A percentile compares a stretch with the other conserved stretches of the same genome.
phyloP scores from a whole-genome alignment of 257 asterid species.

The Thymus quinquecostatus region DNA sequence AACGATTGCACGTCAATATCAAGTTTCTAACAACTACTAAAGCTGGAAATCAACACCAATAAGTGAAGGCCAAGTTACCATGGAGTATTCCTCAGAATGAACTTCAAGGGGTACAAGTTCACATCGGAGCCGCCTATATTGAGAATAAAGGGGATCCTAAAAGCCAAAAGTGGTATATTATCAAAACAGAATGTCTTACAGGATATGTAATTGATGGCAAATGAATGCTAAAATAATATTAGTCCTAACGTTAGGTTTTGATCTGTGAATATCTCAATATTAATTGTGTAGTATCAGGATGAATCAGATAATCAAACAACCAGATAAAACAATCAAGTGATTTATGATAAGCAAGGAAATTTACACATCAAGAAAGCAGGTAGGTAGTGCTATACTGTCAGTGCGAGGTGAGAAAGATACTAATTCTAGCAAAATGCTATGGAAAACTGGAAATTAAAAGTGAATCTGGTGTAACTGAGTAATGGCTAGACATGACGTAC shows the following conservation, averaged over 20 bases:
- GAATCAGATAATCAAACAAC: not conserved
- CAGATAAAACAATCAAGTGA: not conserved
- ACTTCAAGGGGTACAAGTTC: conserved; percentile 69
- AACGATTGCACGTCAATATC: conserved; percentile 8
- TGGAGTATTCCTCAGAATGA: conserved; percentile 58
- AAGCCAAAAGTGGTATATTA: conserved; percentile 33
- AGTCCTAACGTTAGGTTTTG: conserved; percentile 6
- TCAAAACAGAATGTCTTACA: not conserved
- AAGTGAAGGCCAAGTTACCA: conserved; percentile 45
- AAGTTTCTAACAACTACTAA: not conserved
- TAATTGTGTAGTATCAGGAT: not conserved
- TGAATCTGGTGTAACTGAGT: conserved; percentile 2
- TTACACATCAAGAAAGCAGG: not conserved
- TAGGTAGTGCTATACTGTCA: conserved; percentile 13
- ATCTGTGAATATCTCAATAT: not conserved
- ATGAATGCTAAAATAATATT: conserved; percentile 1
- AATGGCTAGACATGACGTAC: conserved; percentile 42
- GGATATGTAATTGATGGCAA: conserved; percentile 4
- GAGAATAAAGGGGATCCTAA: conserved; percentile 82
- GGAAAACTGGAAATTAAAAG: conserved; percentile 4
- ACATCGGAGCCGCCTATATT: conserved; percentile 78
- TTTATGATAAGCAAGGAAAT: not conserved
- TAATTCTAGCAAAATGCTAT: conserved; percentile 2
- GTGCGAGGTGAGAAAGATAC: conserved; percentile 5
- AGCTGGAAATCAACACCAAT: conserved; percentile 18